Evolutionary conservation across 1,284 basidiomycete species (phyloP), one percentile per base, ranked within the genome.

Genomic region (Microbotryum saponariae): DNA sequence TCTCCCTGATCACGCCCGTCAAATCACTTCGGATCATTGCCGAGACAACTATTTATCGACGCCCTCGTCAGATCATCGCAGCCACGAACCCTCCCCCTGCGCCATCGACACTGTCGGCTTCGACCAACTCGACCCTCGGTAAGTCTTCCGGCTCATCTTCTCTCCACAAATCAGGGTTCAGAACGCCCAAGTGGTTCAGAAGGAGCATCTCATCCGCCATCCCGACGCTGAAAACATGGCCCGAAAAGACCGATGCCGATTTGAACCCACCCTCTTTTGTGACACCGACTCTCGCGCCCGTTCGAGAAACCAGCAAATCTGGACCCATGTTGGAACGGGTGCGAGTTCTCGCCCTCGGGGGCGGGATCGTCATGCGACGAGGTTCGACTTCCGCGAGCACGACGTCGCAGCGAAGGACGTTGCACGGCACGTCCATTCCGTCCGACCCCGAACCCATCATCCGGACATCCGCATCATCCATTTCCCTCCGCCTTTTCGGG

Each of bases 21-120:
- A 29, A 7, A 4, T 49, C 33, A 10, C 50, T 58, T 37, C 31
- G 33, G 25, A 51, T 58, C 33, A 21, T 51, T 16, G 37, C 57
- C 12, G 57, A 58, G 27, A 52, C 57, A 18, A 58, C 57, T 23
- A 51, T 58, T 12, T 58, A 58, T 37, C 57, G 57, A 7, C 57
- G 57, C 7, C 48, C 50, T 8, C 48, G 50, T 14, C 45, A 31
- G 20, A 9, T 42, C 37, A 42, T 42, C 16, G 14, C 37, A 42
- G 37, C 37, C 9, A 42, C 20, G 23, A 45, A 6, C 45, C 27
- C 21, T n/a, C 54, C 23, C 27, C 44, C n/a, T 1, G 45, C 20
- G 18, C 45, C 42, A 45, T 45, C 45, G 23, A 55, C 9, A 7
- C 45, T 27, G 8, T 12, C 37, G 37, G 37, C 37, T 14, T 42